Evolutionary conservation across 129 eudicot genomes (phyloP).

Genomic region (Tagetes patula): DNA sequence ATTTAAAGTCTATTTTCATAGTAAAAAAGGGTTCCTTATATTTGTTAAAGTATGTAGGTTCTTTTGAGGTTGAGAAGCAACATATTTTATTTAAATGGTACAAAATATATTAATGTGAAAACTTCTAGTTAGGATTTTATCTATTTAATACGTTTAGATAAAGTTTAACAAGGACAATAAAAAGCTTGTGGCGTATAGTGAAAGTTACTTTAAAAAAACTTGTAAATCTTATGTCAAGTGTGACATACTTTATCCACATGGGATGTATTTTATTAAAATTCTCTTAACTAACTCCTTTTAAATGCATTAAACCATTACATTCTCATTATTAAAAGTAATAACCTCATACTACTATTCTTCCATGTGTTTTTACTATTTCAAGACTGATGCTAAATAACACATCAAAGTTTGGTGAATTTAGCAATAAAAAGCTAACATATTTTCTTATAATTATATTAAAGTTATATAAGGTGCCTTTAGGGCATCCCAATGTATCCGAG

Average conservation of each 20-base stretch:
- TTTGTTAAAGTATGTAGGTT: background rate
- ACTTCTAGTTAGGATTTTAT: background rate
- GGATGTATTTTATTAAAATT: constrained; percentile 26
- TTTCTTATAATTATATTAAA: too few species aligned
- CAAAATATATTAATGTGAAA: constrained; percentile 2
- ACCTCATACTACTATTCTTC: background rate
- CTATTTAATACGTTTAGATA: background rate
- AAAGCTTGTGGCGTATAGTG: constrained; percentile 17
- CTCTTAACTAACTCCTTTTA: constrained; percentile 10
- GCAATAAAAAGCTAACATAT: too few species aligned
- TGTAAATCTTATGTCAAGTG: background rate
- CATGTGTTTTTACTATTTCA: constrained; percentile 12
- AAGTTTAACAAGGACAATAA: constrained; percentile 15
- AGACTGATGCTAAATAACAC: background rate
- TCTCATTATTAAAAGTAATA: background rate
- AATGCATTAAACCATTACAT: background rate
- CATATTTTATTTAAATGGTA: background rate
- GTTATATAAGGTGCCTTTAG: too few species aligned
- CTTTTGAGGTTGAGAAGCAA: constrained; percentile 15
- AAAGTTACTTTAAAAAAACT: constrained; percentile 8
- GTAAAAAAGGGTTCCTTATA: background rate
- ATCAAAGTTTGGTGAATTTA: too few species aligned
- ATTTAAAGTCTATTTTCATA: too few species aligned
- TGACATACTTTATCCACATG: constrained; percentile 28
- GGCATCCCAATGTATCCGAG: too few species aligned